Evolutionary conservation across 306 rosid genomes (phyloP).

Genomic region (Casuarina equisetifolia): DNA sequence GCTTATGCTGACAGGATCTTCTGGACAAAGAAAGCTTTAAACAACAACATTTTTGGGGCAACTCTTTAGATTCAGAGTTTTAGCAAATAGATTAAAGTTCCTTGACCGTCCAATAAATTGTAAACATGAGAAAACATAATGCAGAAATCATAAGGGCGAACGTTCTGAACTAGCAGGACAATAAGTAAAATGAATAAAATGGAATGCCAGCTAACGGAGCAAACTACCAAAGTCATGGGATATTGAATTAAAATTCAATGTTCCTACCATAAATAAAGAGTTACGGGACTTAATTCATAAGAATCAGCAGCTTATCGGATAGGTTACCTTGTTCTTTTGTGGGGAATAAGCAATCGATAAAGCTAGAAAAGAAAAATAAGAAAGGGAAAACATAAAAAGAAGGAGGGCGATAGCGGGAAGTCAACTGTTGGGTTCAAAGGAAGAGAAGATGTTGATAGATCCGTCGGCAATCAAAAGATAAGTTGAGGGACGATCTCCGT

Average conservation of each 20-base stretch:
- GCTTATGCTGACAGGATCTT: not conserved
- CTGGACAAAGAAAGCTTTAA: not conserved
- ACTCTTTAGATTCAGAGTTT: not conserved
- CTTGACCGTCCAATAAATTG: not conserved
- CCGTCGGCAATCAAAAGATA: not conserved
- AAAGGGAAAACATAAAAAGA: too few relatives aligned
- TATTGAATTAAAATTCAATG: not conserved
- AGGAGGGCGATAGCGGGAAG: not conserved
- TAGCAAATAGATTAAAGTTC: not conserved
- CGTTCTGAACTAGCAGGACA: not conserved
- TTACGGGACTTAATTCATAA: not conserved
- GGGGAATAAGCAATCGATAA: not conserved
- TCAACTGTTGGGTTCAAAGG: not conserved
- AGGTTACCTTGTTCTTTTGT: not conserved
- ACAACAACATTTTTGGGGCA: not conserved
- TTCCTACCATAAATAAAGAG: not conserved
- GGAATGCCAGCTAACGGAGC: not conserved
- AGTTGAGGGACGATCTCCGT: not conserved
- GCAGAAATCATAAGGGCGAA: not conserved
- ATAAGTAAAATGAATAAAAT: not conserved
- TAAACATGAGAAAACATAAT: not conserved
- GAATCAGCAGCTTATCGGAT: not conserved
- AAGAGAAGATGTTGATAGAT: not conserved
- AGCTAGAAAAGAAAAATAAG: not conserved
- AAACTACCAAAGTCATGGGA: not conserved